A percentile compares a stretch with the other conserved stretches of the same genome.
These are phyloP conservation scores for Iberis pinnata DNA, from an alignment of 345 rosid species.

Conservation along the genomic window DNA sequence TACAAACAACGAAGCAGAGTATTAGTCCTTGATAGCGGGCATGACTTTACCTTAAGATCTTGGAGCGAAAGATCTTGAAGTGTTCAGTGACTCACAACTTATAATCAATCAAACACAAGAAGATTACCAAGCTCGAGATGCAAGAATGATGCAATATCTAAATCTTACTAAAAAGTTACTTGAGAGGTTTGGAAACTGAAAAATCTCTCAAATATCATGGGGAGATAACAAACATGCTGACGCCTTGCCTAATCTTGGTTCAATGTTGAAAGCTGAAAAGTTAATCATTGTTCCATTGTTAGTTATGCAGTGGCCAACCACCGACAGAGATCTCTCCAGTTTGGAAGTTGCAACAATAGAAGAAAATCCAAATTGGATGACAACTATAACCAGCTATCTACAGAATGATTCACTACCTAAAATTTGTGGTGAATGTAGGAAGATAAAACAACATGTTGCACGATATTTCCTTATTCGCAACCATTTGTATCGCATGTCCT, in stretches of 20 bases:
- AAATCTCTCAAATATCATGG: background rate
- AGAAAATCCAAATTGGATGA: background rate
- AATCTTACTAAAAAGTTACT: fast-evolving
- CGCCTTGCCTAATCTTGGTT: background rate
- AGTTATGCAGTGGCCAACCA: background rate
- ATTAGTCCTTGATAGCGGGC: background rate
- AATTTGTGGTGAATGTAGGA: background rate
- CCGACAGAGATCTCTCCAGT: background rate
- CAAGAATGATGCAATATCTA: background rate
- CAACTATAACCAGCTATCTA: background rate
- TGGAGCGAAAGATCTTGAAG: too few species aligned
- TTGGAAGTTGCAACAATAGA: background rate
- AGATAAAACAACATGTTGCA: background rate
- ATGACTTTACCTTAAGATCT: background rate
- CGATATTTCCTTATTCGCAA: background rate
- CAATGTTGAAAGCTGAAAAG: background rate
- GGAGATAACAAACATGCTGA: background rate
- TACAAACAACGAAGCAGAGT: background rate
- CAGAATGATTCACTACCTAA: background rate
- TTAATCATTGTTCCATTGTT: background rate
- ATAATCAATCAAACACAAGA: background rate
- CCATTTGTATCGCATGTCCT: background rate
- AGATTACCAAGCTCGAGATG: background rate
- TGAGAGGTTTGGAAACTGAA: background rate
- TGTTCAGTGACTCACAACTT: background rate